A percentile compares a stretch with the other conserved stretches of the same genome.
Conservation (phyloP, 2,329 filamentous ascomycete species). For the Sarocladiaceae sp. region DNA sequence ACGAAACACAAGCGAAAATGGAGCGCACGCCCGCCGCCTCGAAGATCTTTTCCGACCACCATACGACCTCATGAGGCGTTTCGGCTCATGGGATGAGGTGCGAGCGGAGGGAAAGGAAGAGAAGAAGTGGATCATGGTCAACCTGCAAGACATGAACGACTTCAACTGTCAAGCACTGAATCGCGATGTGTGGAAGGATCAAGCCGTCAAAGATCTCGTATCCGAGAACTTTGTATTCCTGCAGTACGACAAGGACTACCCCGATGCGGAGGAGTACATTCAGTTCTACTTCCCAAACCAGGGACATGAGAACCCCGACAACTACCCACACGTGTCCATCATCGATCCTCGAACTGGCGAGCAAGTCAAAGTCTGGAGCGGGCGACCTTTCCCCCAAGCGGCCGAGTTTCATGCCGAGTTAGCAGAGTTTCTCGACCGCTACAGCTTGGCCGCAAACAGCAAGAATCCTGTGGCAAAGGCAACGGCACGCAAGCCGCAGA, state of each 20-base stretch:
- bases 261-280: constrained; percentile 72
- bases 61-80: constrained; percentile 77
- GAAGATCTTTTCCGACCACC: constrained; percentile 92
- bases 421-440: constrained; percentile 94
- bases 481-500: constrained; percentile 58
- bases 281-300: constrained; percentile 80
- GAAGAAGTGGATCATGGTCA: constrained; percentile 93
- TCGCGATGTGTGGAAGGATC: constrained; percentile 92
- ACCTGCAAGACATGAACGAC: constrained; percentile 87
- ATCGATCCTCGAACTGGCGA: constrained; percentile 94
- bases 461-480: constrained; percentile 85
- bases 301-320: constrained; percentile 73
- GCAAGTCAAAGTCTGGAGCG: constrained; percentile 95
- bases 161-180: constrained; percentile 96
- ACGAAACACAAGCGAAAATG: constrained; percentile 39
- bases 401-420: constrained; percentile 86
- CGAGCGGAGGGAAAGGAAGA: constrained; percentile 80
- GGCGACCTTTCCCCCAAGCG: constrained; percentile 70
- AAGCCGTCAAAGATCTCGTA: constrained; percentile 71
- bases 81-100: constrained; percentile 74
- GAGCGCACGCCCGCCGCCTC: constrained; percentile 68
- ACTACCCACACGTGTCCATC: constrained; percentile 94
- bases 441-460: constrained; percentile 80
- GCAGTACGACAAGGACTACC: constrained; percentile 86
- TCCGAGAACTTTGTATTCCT: constrained; percentile 93